A percentile compares a stretch with the other conserved stretches of the same genome.
phyloP scores from a whole-genome alignment of 306 rosid genomes.

The Ziziphus jujuba region DNA sequence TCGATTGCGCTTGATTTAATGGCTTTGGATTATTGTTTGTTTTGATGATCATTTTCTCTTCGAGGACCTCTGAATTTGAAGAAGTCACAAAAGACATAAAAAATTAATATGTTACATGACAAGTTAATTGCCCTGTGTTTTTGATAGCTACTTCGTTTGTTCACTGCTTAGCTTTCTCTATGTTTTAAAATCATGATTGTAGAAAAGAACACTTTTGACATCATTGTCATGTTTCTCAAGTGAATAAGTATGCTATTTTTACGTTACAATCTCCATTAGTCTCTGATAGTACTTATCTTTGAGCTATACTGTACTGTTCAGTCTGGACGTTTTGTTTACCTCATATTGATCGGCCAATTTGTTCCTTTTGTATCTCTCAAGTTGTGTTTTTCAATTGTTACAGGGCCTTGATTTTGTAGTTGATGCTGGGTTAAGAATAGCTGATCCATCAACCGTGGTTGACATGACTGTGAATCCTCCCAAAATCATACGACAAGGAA shows the following conservation, averaged over 20 bases:
- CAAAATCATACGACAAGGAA: conserved; percentile 75
- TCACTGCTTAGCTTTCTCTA: neutral
- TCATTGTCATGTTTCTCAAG: neutral
- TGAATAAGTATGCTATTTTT: no score
- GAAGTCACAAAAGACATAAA: no score
- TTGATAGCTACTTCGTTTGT: neutral
- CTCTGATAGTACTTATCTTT: neutral
- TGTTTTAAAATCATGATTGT: neutral
- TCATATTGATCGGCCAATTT: neutral
- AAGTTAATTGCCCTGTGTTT: no score
- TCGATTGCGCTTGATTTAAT: no score
- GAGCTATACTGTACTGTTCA: neutral
- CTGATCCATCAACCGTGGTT: conserved; percentile 92
- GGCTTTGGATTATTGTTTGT: no score
- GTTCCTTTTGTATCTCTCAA: conserved; percentile 1
- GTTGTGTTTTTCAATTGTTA: conserved; percentile 18
- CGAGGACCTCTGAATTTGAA: no score
- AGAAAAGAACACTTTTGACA: neutral
- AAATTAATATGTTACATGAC: no score
- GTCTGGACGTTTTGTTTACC: neutral
- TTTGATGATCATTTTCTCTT: no score
- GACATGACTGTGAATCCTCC: conserved; percentile 86
- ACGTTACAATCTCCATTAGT: neutral
- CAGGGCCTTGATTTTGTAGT: conserved; percentile 97
- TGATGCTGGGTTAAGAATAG: conserved; percentile 85